Base-by-base conservation (phyloP, 116 monocot species). In the Cymodocea nodosa region DNA sequence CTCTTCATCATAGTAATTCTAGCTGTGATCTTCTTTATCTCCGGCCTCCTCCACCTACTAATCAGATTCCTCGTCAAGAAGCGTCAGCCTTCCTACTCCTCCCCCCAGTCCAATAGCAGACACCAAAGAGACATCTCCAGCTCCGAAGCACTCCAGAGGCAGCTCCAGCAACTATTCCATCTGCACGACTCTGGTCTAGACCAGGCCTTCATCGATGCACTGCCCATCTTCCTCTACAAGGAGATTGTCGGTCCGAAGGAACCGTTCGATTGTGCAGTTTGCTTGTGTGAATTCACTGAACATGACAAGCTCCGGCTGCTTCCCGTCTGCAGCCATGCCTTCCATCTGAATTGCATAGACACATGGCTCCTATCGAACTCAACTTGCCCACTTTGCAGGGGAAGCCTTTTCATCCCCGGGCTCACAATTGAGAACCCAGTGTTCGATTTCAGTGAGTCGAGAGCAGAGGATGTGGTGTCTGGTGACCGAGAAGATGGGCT, bases 81-180 rank as follows among this genome's bases (percentile, higher is more conserved):
- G 70, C 74, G 55, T 0, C 22, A 50, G 9, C 51, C 71, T 18
- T 66, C 71, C 37, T 3, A 54, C 4, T 23, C 57, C 50, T 68
- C 73, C 56, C 1, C 66, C 15, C 62, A 67, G 11, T 67, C 70
- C n/a, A 51, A 49, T 30, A 30, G 50, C 30, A 25, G 62, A 18
- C 61, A 73, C 58, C 67, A 35, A 14, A 20, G 48, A 25, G 80
- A 70, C 37, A 14, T 59, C 52, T 37, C 73, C 0, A 54, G 70
- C 51, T 40, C 83, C 15, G 84, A 82, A 6, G 80, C 84, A 4
- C 79, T 89, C 25, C 89, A 89, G 65, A 71, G 89, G 49, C 89
- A 89, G 69, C 74, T 89, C 17, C 89, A 84, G 75, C 89, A 89
- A 75, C 77, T 89, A 14, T 89, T 89, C 73, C 89, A 84, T 65